These are phyloP conservation scores for Acanthamoeba rhysodes DNA, from an alignment of 208 protist species.

Conservation along the genomic window DNA sequence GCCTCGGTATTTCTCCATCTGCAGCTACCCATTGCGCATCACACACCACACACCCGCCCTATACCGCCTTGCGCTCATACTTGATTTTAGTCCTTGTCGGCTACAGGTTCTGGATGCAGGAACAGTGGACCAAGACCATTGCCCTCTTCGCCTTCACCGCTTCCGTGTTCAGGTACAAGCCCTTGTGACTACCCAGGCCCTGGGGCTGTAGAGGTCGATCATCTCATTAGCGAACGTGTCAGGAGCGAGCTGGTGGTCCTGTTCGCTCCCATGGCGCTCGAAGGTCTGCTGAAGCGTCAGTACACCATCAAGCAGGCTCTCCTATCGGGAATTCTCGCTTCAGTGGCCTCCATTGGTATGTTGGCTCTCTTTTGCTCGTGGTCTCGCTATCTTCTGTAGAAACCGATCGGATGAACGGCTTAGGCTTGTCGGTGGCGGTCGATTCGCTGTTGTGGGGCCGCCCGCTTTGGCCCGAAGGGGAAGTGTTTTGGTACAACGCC, in stretches of 20 bases:
- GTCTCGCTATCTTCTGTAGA: neutral
- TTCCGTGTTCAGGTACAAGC: neutral
- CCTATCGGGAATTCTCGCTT: constrained; percentile 29
- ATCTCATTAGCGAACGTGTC: neutral
- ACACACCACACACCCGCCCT: neutral
- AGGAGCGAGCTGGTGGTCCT: constrained; percentile 53
- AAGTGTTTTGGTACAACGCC: constrained; percentile 95
- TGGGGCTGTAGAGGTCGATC: too few relatives aligned
- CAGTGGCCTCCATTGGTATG: constrained; percentile 78
- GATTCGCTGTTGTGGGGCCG: constrained; percentile 93
- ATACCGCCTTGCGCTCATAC: neutral
- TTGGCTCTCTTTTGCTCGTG: neutral
- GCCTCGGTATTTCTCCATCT: constrained; percentile 11
- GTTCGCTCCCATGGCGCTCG: constrained; percentile 47
- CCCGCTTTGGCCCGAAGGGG: constrained; percentile 94
- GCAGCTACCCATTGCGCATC: neutral
- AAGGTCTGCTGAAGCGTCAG: neutral
- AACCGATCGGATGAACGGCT: neutral
- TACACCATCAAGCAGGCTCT: constrained; percentile 50
- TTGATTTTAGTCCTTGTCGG: constrained; percentile 26
- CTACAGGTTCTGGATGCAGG: constrained; percentile 75
- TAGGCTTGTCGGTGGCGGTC: constrained; percentile 85
- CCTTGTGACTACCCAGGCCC: neutral
- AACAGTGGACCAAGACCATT: neutral
- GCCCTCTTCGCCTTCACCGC: constrained; percentile 34